Conservation (phyloP, 78 protist genomes). For the Bodo saltans region DNA sequence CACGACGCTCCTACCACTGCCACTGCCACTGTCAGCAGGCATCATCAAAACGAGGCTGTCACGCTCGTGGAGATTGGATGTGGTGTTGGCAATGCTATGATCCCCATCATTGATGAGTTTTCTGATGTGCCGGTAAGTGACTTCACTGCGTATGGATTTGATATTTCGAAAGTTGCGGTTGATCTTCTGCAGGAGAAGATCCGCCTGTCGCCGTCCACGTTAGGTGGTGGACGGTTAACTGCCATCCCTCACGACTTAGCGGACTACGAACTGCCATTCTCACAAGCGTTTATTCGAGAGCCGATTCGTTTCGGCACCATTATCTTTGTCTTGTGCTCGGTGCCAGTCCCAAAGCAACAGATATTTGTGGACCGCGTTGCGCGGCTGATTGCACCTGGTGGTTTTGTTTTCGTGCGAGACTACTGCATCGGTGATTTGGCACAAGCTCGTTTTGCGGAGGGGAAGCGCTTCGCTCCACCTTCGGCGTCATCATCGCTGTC, state of each 20-base stretch:
- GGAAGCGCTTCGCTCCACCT: background rate
- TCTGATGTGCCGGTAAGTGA: no score
- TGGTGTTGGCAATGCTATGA: constrained; percentile 39
- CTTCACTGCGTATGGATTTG: constrained; percentile 19
- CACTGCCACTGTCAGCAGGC: no score
- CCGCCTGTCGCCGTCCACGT: background rate
- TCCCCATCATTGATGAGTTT: constrained; percentile 15
- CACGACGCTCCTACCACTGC: no score
- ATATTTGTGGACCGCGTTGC: background rate
- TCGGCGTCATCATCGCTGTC: background rate
- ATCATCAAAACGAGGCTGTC: no score
- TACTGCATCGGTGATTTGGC: constrained; percentile 34
- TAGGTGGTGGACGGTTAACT: background rate
- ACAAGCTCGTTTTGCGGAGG: background rate
- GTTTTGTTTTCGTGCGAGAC: constrained; percentile 30
- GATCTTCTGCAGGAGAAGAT: background rate
- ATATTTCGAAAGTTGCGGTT: constrained; percentile 33
- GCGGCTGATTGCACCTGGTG: background rate
- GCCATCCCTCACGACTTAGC: constrained; percentile 16
- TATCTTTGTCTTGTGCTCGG: constrained; percentile 36
- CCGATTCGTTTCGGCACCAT: constrained; percentile 23
- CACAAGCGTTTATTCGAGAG: background rate
- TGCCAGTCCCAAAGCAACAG: background rate
- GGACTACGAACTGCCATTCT: background rate
- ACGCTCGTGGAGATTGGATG: constrained; percentile 34